Percentiles rank a stretch among this genome's conserved stretches.
phyloP scores from a whole-genome alignment of 139 green algal genomes.

The Volvox africanus region DNA sequence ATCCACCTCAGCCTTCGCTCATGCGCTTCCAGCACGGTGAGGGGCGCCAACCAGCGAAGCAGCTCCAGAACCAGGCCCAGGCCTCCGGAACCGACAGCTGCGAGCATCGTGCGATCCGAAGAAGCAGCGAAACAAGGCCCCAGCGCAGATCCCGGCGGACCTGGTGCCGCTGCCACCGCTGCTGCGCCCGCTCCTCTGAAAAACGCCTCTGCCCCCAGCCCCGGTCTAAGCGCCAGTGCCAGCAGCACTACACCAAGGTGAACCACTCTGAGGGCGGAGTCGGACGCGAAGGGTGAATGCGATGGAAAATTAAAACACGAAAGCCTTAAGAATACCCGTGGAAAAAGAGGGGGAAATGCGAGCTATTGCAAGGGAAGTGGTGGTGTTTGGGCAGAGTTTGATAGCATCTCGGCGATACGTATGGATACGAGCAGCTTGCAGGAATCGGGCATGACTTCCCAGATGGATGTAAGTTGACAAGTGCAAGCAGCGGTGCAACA shows the following conservation, averaged over 20 bases:
- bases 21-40: background rate
- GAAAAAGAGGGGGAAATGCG: too few relatives aligned
- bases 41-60: conserved; percentile 31
- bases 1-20: conserved; percentile 21
- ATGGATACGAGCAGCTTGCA: too few relatives aligned
- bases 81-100: background rate
- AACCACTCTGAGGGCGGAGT: conserved; percentile 1
- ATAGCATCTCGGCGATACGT: too few relatives aligned
- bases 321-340: too few relatives aligned
- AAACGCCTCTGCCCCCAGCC: background rate
- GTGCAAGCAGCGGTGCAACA: too few relatives aligned
- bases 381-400: too few relatives aligned
- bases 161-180: background rate
- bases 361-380: too few relatives aligned
- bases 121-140: background rate
- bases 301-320: too few relatives aligned
- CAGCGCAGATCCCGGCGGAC: background rate
- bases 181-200: background rate
- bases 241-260: conserved; percentile 23
- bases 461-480: too few relatives aligned
- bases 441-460: too few relatives aligned
- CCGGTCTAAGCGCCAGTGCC: background rate
- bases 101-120: background rate
- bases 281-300: too few relatives aligned
- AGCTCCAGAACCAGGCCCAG: conserved; percentile 11